Percentiles rank a stretch among this genome's conserved stretches.
Evolutionary conservation across 2,329 filamentous ascomycete species (phyloP).

Genomic region (Penicillium aurantiogriseum): DNA sequence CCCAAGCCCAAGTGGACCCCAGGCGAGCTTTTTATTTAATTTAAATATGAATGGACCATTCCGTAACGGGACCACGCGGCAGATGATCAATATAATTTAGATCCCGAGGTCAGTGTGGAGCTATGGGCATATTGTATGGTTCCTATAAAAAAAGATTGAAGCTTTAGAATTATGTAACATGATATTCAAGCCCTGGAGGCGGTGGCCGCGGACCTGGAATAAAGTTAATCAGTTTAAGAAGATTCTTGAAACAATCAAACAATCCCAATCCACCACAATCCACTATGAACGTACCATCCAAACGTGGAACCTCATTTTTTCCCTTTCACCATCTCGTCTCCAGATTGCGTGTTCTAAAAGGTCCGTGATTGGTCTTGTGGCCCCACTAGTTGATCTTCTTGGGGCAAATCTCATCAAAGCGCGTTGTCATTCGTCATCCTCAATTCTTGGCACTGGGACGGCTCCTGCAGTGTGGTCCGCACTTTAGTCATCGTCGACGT

Average conservation of each 20-base stretch:
- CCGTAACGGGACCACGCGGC: background rate
- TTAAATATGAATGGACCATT: background rate
- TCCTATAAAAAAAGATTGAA: background rate
- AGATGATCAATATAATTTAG: background rate
- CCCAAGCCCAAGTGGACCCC: slow-evolving; percentile 7
- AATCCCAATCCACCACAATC: background rate
- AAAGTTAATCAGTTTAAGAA: background rate
- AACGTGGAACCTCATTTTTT: background rate
- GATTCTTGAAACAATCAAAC: background rate
- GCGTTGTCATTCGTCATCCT: slow-evolving; percentile 3
- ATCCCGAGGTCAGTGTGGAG: background rate
- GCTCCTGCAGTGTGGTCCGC: background rate
- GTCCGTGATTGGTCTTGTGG: slow-evolving; percentile 2
- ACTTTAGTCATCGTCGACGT: background rate
- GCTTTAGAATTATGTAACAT: background rate
- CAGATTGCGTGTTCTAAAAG: slow-evolving; percentile 11
- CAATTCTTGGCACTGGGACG: background rate
- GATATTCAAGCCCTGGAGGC: background rate
- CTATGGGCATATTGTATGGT: background rate
- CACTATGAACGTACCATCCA: background rate
- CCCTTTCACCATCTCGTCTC: slow-evolving; percentile 7
- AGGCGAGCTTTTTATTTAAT: background rate
- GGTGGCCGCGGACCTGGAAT: background rate
- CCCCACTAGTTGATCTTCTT: slow-evolving; percentile 5
- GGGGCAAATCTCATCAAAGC: slow-evolving; percentile 3